These are phyloP conservation scores for Tremellales sp. DNA, from an alignment of 1,284 basidiomycete genomes.

Conservation along the genomic window DNA sequence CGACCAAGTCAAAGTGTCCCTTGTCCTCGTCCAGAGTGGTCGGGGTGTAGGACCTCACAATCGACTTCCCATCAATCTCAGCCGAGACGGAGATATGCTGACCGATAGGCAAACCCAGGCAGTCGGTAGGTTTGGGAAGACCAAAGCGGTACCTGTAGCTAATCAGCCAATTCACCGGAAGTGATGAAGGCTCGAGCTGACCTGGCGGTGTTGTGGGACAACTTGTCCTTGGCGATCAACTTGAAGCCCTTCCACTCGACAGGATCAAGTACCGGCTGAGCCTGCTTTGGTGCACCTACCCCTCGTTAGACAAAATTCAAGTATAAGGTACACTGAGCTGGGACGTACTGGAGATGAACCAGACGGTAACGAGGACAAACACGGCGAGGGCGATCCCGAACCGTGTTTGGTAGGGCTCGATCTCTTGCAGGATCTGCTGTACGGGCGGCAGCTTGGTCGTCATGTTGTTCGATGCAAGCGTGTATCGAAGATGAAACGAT, in stretches of 20 bases:
- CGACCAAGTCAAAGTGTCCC: conserved; percentile 91
- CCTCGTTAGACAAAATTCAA: neutral
- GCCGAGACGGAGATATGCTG: conserved; percentile 93
- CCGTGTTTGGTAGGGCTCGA: neutral
- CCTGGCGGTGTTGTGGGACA: conserved; percentile 96
- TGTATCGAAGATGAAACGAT: neutral
- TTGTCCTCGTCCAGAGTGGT: conserved; percentile 86
- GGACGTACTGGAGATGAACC: neutral
- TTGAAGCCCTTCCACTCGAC: conserved; percentile 73
- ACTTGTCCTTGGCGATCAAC: conserved; percentile 70
- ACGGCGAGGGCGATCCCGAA: neutral
- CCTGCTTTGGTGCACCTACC: conserved; percentile 5
- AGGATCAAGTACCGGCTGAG: conserved; percentile 30
- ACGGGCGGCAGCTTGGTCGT: neutral
- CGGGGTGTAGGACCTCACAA: conserved; percentile 91
- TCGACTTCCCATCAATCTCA: conserved; percentile 82
- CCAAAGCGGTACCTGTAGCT: conserved; percentile 80
- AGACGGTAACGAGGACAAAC: neutral
- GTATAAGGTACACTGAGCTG: neutral
- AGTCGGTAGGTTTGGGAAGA: conserved; percentile 66
- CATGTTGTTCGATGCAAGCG: neutral
- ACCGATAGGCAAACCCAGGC: conserved; percentile 89
- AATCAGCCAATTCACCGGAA: conserved; percentile 1
- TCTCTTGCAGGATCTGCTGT: neutral
- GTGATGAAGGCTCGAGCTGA: conserved; percentile 51